These are phyloP conservation scores for Achaetomium macrosporum DNA, from an alignment of 2,329 filamentous ascomycete genomes.

Conservation along the genomic window DNA sequence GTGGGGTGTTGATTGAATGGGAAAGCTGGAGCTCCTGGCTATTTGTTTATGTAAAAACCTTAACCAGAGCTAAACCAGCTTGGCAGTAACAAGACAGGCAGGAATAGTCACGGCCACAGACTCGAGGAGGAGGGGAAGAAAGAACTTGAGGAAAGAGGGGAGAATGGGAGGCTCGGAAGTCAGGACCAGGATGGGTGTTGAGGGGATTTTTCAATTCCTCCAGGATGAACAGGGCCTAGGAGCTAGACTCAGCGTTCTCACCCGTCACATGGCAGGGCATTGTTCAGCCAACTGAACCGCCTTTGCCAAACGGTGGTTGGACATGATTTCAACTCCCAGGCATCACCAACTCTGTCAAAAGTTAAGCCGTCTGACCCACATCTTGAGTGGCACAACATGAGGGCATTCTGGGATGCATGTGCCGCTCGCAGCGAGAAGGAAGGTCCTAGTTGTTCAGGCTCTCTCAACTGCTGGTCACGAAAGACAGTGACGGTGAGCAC, in stretches of 20 bases:
- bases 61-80: background rate
- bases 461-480: background rate
- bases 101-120: background rate
- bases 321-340: too few relatives aligned
- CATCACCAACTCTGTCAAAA: too few relatives aligned
- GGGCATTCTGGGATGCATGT: too few relatives aligned
- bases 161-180: background rate
- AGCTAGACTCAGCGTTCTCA: background rate
- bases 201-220: conserved; percentile 16
- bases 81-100: background rate
- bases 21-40: background rate
- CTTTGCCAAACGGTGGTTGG: too few relatives aligned
- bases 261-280: too few relatives aligned
- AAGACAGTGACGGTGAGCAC: background rate
- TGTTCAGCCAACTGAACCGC: too few relatives aligned
- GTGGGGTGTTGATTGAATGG: conserved; percentile 13
- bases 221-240: background rate
- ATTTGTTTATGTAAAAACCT: background rate
- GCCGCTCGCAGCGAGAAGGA: too few relatives aligned
- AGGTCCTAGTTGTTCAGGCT: background rate
- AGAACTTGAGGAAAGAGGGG: background rate
- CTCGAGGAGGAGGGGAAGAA: background rate
- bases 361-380: too few relatives aligned
- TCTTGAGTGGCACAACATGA: too few relatives aligned
- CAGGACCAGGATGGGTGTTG: conserved; percentile 8